Base-by-base conservation (phyloP, 2,329 filamentous ascomycete genomes). In the Diaporthe vexans region DNA sequence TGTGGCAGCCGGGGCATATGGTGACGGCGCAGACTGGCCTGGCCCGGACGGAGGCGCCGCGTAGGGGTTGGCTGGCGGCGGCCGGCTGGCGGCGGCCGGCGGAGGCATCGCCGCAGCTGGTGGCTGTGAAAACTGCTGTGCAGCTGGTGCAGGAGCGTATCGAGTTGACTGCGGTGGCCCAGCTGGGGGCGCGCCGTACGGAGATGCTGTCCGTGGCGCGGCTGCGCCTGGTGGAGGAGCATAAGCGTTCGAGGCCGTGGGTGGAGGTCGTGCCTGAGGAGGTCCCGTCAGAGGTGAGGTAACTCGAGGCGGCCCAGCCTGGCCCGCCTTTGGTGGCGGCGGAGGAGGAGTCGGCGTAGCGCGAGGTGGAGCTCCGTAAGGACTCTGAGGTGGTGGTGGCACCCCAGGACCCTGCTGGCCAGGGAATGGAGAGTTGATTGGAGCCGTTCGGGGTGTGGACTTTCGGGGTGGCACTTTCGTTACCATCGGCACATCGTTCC, bases 401-500 rank as follows among this genome's bases (percentile, higher is more conserved):
- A 86, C 81, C 76, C 85, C 85, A 26, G 72, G 54, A 46, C 72
- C 33, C 74, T 88, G 88, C 80, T 94, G 91, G 78, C 90, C 90
- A 2, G 91, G 89, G 86, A 97, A 97, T 11, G 95, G 94, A 24
- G 94, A 91, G n/a, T 88, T 91, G 68, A 95, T 91, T 4, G 93
- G 87, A 69, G 91, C 90, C 26, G 91, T 86, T 72, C 88, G 91
- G 3, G 95, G 95, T 0, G 96, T 98, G 59, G 88, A 88, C 81
- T 93, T 91, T 77, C 95, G 91, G 29, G 92, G 89, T 19, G 90
- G 89, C n/a, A 93, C 88, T 85, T 96, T 94, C 59, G 91, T 88
- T 59, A 98, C 94, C 79, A 98, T 90, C 1, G 97, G 97, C 69
- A 97, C 93, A 83, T 99, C 97, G 79, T 99, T 99, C 97, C 97